Conservation (phyloP, 2,329 filamentous ascomycete species). For the Chrysoporthe puriensis region DNA sequence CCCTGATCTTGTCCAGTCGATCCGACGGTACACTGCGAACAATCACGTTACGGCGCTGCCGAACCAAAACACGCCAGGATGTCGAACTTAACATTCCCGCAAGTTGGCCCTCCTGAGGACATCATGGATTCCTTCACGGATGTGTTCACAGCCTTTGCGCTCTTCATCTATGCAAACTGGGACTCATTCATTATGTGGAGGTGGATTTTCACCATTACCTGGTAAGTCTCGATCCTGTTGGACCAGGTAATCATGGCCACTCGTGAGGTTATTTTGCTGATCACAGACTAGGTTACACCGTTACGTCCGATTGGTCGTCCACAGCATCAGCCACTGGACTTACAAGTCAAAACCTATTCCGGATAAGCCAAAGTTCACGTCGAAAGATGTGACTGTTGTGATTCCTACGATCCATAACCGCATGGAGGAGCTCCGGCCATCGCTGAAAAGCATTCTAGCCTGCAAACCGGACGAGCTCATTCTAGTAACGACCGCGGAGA, state of each 20-base stretch:
- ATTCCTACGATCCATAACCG: slow-evolving; percentile 90
- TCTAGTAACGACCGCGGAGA: slow-evolving; percentile 84
- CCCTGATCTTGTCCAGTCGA: neutral
- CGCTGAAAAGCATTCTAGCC: slow-evolving; percentile 75
- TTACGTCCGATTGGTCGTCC: slow-evolving; percentile 83
- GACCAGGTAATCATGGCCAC: neutral
- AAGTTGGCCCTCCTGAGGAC: slow-evolving; percentile 12
- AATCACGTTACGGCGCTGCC: slow-evolving; percentile 1
- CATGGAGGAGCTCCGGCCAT: slow-evolving; percentile 81
- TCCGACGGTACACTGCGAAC: neutral
- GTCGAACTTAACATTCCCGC: slow-evolving; percentile 20
- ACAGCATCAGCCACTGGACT: slow-evolving; percentile 81
- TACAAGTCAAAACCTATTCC: slow-evolving; percentile 86
- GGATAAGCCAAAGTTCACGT: slow-evolving; percentile 76
- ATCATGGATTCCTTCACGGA: slow-evolving; percentile 22
- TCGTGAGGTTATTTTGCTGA: slow-evolving; percentile 12
- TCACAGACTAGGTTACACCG: slow-evolving; percentile 71
- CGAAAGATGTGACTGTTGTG: slow-evolving; percentile 88
- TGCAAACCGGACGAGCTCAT: slow-evolving; percentile 75
- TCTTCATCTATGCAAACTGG: slow-evolving; percentile 22
- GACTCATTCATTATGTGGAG: slow-evolving; percentile 25
- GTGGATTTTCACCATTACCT: slow-evolving; percentile 39
- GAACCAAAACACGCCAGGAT: slow-evolving; percentile 14
- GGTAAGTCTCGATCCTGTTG: slow-evolving; percentile 42
- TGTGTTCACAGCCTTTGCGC: slow-evolving; percentile 21